Evolutionary conservation across 305 asterid species (phyloP).

Genomic region (Lippia alba): DNA sequence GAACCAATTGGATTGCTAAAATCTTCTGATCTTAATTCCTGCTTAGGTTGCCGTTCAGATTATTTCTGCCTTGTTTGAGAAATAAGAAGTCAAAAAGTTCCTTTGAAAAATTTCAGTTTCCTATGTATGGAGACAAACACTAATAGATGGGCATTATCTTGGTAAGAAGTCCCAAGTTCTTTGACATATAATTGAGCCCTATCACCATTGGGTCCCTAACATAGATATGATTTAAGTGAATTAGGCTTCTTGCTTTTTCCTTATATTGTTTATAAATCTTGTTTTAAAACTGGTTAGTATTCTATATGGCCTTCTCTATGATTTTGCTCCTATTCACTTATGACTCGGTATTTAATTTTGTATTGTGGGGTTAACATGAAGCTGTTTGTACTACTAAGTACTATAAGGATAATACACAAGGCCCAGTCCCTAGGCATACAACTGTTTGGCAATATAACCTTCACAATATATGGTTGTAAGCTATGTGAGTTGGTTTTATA

Average conservation of each 20-base stretch:
- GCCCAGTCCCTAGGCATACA: not conserved
- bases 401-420: not conserved
- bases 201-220: not conserved
- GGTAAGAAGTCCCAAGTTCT: too few species aligned
- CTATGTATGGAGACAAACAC: not conserved
- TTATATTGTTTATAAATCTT: not conserved
- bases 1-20: too few species aligned
- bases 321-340: not conserved
- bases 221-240: not conserved
- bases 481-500: conserved; percentile 4
- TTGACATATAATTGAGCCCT: not conserved
- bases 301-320: not conserved
- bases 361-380: not conserved
- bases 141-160: conserved; percentile 7
- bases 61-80: not conserved
- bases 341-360: not conserved
- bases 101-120: not conserved
- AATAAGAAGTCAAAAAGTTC: not conserved
- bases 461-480: not conserved
- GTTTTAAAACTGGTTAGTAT: not conserved
- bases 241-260: conserved; percentile 2
- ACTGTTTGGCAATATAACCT: not conserved
- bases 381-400: not conserved
- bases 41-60: not conserved
- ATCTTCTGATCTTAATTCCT: not conserved